These are phyloP conservation scores for Wickerhamomyces rabaulensis DNA, from an alignment of 805 yeast genomes.

Conservation along the genomic window DNA sequence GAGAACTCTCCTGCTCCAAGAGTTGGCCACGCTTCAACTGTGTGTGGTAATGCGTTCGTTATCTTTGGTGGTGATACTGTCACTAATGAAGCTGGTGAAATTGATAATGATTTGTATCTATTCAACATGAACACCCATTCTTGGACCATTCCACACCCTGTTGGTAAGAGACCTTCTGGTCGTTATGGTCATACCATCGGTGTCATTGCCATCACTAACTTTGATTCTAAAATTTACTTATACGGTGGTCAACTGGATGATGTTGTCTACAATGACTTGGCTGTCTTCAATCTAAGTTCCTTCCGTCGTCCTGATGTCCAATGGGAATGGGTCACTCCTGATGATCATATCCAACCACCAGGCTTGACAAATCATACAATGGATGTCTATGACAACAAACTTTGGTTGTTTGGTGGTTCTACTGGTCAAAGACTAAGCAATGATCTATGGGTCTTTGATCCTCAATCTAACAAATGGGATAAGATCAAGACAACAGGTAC, in stretches of 20 bases:
- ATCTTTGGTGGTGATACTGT: constrained; percentile 96
- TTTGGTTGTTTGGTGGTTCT: constrained; percentile 92
- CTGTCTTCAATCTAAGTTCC: constrained; percentile 80
- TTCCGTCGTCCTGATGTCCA: constrained; percentile 78
- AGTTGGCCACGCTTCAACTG: constrained; percentile 89
- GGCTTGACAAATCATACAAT: constrained; percentile 89
- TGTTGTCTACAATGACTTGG: constrained; percentile 74
- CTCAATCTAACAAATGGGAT: constrained; percentile 63
- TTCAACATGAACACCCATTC: constrained; percentile 73
- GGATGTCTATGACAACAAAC: constrained; percentile 69
- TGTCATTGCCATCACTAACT: constrained; percentile 59
- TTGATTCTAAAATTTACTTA: constrained; percentile 59
- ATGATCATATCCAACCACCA: constrained; percentile 55
- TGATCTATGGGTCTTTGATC: constrained; percentile 80
- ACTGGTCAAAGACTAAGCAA: constrained; percentile 65
- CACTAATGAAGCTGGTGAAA: constrained; percentile 65
- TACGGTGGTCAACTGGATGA: constrained; percentile 96
- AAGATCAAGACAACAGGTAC: constrained; percentile 62
- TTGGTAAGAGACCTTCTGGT: constrained; percentile 78
- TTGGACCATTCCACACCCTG: constrained; percentile 76
- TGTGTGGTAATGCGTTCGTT: constrained; percentile 92
- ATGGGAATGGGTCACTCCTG: constrained; percentile 72
- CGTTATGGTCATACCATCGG: constrained; percentile 92
- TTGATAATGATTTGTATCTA: constrained; percentile 87
- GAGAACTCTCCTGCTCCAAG: constrained; percentile 90